Base-by-base conservation (phyloP, 768 basidiomycete species). In the Lyophyllum atratum region DNA sequence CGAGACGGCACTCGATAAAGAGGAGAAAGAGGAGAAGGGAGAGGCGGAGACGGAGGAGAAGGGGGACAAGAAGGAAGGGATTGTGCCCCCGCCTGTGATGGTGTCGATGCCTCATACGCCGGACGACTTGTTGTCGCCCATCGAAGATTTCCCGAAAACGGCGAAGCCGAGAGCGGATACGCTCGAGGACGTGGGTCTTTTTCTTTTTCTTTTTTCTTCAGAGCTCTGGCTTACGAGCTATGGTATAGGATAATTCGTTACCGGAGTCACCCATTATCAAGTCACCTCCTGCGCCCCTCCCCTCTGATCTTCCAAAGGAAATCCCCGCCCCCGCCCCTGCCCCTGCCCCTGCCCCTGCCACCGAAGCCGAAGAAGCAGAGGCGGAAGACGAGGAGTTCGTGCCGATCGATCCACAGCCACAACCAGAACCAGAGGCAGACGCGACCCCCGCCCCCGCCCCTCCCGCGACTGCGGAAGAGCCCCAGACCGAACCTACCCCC, bases 251-350 rank as follows among this genome's bases (percentile, higher is more conserved):
- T 0, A 48, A 51, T n/a, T 56, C 60, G 8, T 34, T 62, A 26
- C 60, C 60, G 12, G 60, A 58, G 24, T 62, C 60, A 37, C 60
- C 60, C 14, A 59, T 43, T 22, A 55, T 62, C 14, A 54, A 59
- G 4, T 62, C 60, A 4, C 60, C 56, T 7, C 11, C 48, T 22
- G 52, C 56, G 11, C 44, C 55, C 21, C 11, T 1, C 37, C 2
- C 37, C 1, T 25, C 28, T 12, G 37, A 5, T 15, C 22, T 58
- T 7, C 29, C 31, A n/a, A 47, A 47, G 14, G 46, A 37, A 21
- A 26, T 2, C 17, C 22, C 21, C 5, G 14, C 22, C 17, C 40
- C 49, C 17, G 11, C 15, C 4, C 2, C 14, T 12, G 7, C 4
- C n/a, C 4, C 17, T 28, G 25, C 28, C 22, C n/a, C 14, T 21